Evolutionary conservation across 2,329 filamentous ascomycete genomes (phyloP).

Genomic region (Nannizziopsis arthrosporioides): DNA sequence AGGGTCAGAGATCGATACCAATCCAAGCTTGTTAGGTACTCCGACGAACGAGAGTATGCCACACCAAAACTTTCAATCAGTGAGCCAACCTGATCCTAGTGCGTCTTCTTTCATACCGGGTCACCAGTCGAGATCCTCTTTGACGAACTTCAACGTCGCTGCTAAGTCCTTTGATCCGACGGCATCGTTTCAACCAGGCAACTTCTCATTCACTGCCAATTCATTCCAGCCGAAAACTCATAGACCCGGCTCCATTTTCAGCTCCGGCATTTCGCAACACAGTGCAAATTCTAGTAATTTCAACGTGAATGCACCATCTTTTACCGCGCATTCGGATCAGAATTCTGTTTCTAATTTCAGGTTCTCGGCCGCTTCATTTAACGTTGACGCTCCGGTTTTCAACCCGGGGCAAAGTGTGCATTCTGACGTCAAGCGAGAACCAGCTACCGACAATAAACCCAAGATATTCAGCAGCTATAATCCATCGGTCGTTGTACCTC

Average conservation of each 20-base stretch:
- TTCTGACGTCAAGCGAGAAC: slow-evolving; percentile 16
- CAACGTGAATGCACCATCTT: slow-evolving; percentile 57
- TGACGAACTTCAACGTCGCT: slow-evolving; percentile 75
- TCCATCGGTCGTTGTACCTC: slow-evolving; percentile 51
- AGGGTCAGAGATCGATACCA: slow-evolving; percentile 58
- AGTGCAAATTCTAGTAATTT: slow-evolving; percentile 41
- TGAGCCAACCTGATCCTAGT: slow-evolving; percentile 14
- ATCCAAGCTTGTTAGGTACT: slow-evolving; percentile 57
- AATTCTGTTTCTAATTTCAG: slow-evolving; percentile 40
- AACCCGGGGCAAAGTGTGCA: slow-evolving; percentile 43
- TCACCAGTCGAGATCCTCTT: slow-evolving; percentile 56
- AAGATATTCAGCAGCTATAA: slow-evolving; percentile 60
- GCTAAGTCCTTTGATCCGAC: slow-evolving; percentile 70
- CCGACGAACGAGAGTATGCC: slow-evolving; percentile 8
- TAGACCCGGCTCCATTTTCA: slow-evolving; percentile 23
- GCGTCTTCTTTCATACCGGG: slow-evolving; percentile 33
- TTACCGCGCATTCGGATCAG: slow-evolving; percentile 45
- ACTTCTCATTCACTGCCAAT: slow-evolving; percentile 33
- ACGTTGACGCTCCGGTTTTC: slow-evolving; percentile 65
- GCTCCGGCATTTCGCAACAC: slow-evolving; percentile 20
- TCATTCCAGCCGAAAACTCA: slow-evolving; percentile 32
- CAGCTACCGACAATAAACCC: slow-evolving; percentile 10
- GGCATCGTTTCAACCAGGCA: slow-evolving; percentile 38
- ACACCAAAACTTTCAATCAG: slow-evolving; percentile 1
- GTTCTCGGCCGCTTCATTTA: slow-evolving; percentile 59